Percentiles rank a stretch among this genome's conserved stretches.
Conservation (phyloP, 176 grass and related monocot genomes). For the Rhipidocladum racemiflorum region DNA sequence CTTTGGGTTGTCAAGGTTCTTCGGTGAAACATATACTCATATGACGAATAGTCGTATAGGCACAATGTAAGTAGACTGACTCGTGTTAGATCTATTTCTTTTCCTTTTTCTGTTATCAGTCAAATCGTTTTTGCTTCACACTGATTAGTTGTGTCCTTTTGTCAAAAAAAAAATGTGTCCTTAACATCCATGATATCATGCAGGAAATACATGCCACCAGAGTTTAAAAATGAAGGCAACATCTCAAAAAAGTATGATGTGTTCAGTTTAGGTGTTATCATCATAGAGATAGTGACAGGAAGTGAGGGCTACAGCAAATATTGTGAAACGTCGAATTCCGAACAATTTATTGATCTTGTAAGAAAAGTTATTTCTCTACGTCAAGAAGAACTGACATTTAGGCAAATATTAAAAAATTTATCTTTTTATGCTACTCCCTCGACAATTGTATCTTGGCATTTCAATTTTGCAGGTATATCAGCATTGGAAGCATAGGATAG, state of each 20-base stretch:
- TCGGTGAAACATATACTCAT: background rate
- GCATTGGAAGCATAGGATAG: too few species aligned
- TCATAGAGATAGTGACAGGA: slow-evolving; percentile 7
- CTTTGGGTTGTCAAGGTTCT: background rate
- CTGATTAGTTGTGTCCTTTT: too few species aligned
- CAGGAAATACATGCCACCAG: background rate
- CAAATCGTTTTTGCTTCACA: background rate
- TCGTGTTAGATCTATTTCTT: background rate
- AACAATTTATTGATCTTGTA: background rate
- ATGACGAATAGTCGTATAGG: background rate
- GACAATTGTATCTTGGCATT: too few species aligned
- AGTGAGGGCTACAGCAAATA: background rate
- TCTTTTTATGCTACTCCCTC: too few species aligned
- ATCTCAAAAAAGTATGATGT: background rate
- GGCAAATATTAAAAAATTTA: too few species aligned
- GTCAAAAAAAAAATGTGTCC: too few species aligned
- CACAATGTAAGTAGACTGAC: background rate
- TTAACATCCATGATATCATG: background rate
- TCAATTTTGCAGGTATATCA: too few species aligned
- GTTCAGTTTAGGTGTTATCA: slow-evolving; percentile 18
- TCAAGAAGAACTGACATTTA: background rate
- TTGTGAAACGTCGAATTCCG: background rate
- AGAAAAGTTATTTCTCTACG: background rate
- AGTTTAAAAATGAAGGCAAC: background rate
- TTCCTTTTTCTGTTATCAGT: background rate